Conservation (phyloP, 805 yeast species). For the Millerago galiae region DNA sequence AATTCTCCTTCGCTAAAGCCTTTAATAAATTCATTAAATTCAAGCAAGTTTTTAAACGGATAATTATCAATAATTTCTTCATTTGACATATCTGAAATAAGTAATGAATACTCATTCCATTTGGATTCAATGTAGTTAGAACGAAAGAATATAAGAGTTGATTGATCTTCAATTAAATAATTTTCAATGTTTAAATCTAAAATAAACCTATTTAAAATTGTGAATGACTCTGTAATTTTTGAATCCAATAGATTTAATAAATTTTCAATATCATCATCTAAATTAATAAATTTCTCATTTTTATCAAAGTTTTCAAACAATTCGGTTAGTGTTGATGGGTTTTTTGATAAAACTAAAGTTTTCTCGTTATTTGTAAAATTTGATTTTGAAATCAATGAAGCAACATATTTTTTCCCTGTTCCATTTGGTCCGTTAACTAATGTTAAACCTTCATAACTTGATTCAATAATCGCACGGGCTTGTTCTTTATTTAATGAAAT, state of each 20-base stretch:
- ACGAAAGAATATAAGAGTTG: constrained; percentile 30
- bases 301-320: neutral
- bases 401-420: constrained; percentile 38
- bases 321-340: neutral
- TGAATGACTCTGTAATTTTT: constrained; percentile 16
- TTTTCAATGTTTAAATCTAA: constrained; percentile 20
- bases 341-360: constrained; percentile 12
- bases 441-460: constrained; percentile 32
- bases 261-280: constrained; percentile 1
- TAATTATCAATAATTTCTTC: constrained; percentile 2
- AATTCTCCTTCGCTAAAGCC: neutral
- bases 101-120: constrained; percentile 10
- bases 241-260: neutral
- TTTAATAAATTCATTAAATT: neutral
- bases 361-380: constrained; percentile 15
- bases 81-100: neutral
- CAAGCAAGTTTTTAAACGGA: constrained; percentile 12
- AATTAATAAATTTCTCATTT: constrained; percentile 1
- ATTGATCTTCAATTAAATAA: constrained; percentile 32
- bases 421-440: constrained; percentile 50
- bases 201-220: constrained; percentile 26
- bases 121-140: constrained; percentile 16
- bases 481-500: neutral
- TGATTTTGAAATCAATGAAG: constrained; percentile 20
- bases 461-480: constrained; percentile 19